Base-by-base conservation (phyloP, 2,329 filamentous ascomycete species). In the Botrytis fragariae region DNA sequence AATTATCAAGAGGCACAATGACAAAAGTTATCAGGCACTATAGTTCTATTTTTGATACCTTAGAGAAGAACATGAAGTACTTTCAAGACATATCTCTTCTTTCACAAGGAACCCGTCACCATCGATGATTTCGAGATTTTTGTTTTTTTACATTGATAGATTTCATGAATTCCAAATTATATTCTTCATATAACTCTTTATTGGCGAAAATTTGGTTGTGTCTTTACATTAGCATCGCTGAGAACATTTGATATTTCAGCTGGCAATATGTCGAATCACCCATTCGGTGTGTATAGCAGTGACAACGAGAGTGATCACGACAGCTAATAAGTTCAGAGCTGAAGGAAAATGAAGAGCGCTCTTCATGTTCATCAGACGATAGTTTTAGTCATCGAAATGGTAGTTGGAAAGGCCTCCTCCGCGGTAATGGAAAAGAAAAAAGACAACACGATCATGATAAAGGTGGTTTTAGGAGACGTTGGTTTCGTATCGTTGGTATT, bases 281-380 rank as follows among this genome's bases (percentile, higher is more conserved):
- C 39, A n/a, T n/a, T 18, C 8, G 60, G 35, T 42, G 25, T 62
- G 37, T 62, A 62, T 16, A 42, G 16, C 0, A 39, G 12, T 62
- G 12, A n/a, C 4, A 10, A 10, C 7, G 7, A 14, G 3, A 42
- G 9, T 3, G 4, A n/a, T 9, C 1, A 9, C 37, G 0, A 42
- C 35, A 39, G 25, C 60, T 62, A 62, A 42, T 20, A 37, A 29
- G 6, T 62, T 42, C 14, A 39, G 35, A n/a, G n/a, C 35, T 29
- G 0, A 8, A n/a, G 42, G 37, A 62, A 5, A 4, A 62, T 29
- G 25, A 42, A 62, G 35, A 62, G 6, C 37, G 25, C 14, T 62
- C 60, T n/a, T 62, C 60, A 3, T 42, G 3, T 62, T 62, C 60
- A 42, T 62, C 60, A 3, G 60, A 62, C 4, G 37, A 16, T 37